Conservation (phyloP, 345 rosid genomes). For the Hirschfeldia incana region DNA sequence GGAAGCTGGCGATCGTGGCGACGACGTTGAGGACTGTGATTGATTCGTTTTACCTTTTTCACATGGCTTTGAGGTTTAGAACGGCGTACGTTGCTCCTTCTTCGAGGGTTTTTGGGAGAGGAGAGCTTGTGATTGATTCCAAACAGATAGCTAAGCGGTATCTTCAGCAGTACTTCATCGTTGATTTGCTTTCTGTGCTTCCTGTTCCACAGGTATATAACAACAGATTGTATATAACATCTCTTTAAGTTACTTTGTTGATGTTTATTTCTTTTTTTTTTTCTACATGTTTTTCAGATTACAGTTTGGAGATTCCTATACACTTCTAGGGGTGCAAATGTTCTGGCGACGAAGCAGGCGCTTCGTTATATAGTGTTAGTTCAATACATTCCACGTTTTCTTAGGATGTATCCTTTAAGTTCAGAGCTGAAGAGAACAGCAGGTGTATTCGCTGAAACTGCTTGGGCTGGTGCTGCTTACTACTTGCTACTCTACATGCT, state of each 20-base stretch:
- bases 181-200: conserved; percentile 82
- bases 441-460: not conserved
- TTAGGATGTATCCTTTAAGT: not conserved
- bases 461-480: not conserved
- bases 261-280: not conserved
- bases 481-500: not conserved
- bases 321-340: not conserved
- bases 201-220: conserved; percentile 91
- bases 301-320: conserved; percentile 33
- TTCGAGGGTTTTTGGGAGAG: conserved; percentile 93
- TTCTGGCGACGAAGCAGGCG: not conserved
- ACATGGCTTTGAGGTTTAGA: conserved; percentile 88
- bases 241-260: conserved; percentile 13
- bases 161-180: conserved; percentile 64
- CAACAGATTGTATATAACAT: not conserved
- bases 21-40: conserved; percentile 72
- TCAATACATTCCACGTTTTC: not conserved
- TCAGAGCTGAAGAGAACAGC: not conserved
- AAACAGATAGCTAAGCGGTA: conserved; percentile 87
- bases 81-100: conserved; percentile 98
- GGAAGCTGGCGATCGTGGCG: conserved; percentile 65
- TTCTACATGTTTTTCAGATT: conserved; percentile 55
- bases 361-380: not conserved
- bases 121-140: conserved; percentile 93
- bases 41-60: conserved; percentile 88